phyloP scores from a whole-genome alignment of 2,329 filamentous ascomycete genomes.

The Penicillium sp. region DNA sequence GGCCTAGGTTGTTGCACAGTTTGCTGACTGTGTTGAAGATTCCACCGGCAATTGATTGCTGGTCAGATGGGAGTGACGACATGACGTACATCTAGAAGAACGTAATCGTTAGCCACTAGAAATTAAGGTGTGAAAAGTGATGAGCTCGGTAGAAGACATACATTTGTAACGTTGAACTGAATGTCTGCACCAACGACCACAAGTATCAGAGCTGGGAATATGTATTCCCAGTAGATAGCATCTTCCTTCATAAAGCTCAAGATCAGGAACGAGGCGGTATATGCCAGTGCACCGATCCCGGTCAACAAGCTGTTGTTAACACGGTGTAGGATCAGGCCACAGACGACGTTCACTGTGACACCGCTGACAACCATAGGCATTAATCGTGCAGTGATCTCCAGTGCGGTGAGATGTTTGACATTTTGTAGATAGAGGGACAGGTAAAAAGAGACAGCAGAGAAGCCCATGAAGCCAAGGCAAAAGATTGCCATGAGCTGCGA shows the following conservation, averaged over 20 bases:
- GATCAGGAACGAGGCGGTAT: slow-evolving; percentile 50
- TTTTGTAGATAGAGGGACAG: slow-evolving; percentile 66
- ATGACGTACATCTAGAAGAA: slow-evolving; percentile 64
- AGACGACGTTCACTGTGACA: slow-evolving; percentile 63
- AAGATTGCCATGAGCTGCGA: slow-evolving; percentile 57
- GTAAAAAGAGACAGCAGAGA: slow-evolving; percentile 63
- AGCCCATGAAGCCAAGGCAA: slow-evolving; percentile 63
- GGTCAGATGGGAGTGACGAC: slow-evolving; percentile 61
- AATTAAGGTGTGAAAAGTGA: neutral
- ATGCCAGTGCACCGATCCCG: slow-evolving; percentile 50
- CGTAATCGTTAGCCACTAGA: slow-evolving; percentile 6
- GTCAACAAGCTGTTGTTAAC: slow-evolving; percentile 67
- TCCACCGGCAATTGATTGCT: slow-evolving; percentile 66
- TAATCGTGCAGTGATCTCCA: slow-evolving; percentile 62
- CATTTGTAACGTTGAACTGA: slow-evolving; percentile 69
- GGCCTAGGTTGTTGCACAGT: slow-evolving; percentile 59
- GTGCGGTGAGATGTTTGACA: slow-evolving; percentile 52
- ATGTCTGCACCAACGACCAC: slow-evolving; percentile 67
- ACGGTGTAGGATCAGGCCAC: slow-evolving; percentile 61
- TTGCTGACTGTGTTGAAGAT: slow-evolving; percentile 68
- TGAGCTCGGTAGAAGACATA: slow-evolving; percentile 35
- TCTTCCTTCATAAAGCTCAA: slow-evolving; percentile 57
- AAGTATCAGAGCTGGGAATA: slow-evolving; percentile 62
- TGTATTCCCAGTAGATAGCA: slow-evolving; percentile 64
- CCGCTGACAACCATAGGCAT: slow-evolving; percentile 66